phyloP scores from a whole-genome alignment of 805 yeast genomes.

The Sugiyamaella floridensis region DNA sequence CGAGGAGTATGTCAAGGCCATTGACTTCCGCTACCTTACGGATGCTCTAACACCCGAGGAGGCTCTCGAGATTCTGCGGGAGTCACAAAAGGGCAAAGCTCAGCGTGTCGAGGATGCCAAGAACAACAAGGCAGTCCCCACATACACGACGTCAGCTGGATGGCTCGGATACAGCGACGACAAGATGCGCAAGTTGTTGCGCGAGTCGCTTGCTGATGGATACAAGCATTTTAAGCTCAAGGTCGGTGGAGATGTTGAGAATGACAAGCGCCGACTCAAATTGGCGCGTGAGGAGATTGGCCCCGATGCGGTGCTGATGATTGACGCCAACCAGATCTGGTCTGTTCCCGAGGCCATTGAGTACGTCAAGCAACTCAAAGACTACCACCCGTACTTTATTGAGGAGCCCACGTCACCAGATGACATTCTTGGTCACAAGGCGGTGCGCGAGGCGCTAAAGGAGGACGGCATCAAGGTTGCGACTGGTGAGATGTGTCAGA shows the following conservation, averaged over 20 bases:
- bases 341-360: constrained; percentile 33
- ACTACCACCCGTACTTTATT: constrained; percentile 32
- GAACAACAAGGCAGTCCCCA: constrained; percentile 35
- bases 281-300: constrained; percentile 38
- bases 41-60: constrained; percentile 40
- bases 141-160: constrained; percentile 42
- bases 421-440: constrained; percentile 30
- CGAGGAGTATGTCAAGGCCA: constrained; percentile 35
- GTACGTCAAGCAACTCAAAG: constrained; percentile 26
- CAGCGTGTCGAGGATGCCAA: constrained; percentile 31
- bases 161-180: constrained; percentile 40
- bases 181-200: constrained; percentile 32
- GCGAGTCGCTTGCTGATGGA: constrained; percentile 34
- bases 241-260: constrained; percentile 35
- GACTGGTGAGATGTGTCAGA: constrained; percentile 34
- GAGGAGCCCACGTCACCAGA: constrained; percentile 35
- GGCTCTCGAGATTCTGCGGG: constrained; percentile 31
- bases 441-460: constrained; percentile 27
- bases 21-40: constrained; percentile 38
- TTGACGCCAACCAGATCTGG: constrained; percentile 35
- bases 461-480: constrained; percentile 31
- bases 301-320: constrained; percentile 31
- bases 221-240: constrained; percentile 38
- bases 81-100: constrained; percentile 30
- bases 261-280: constrained; percentile 33